Base-by-base conservation (phyloP, 148 eudicot species). In the Arctostaphylos glauca region DNA sequence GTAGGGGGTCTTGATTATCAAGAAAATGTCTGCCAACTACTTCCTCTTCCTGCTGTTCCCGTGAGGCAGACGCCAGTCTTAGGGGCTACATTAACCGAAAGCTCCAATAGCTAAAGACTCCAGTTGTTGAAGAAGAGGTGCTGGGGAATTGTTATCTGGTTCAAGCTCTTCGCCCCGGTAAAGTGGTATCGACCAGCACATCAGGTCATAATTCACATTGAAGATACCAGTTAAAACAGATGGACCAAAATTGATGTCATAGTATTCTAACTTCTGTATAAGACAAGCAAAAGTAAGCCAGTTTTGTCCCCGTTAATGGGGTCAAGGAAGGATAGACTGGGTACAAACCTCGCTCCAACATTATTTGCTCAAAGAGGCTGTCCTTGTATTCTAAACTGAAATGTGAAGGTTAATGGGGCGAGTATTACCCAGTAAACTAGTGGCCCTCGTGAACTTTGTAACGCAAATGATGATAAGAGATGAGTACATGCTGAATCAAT, bases 41-140 rank as follows among this genome's bases (percentile, higher is more conserved):
- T 55, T 55, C 19, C 60, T 55, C 60, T 55, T 53, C 56, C 56
- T 15, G 60, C 60, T 55, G 60, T 55, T 6, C 19, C 19, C 4
- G 19, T 55, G 60, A 16, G 60, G 60, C n/a, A 55, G 60, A 15
- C 60, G n/a, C 60, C n/a, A 16, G 60, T 55, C n/a, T 55, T 55
- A 16, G 19, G 60, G 60, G 19, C 60, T 55, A 6, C 2, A 2
- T 55, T 3, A 55, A 16, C 60, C 6, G 19, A 55, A 55, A 3
- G 89, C 77, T 50, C 89, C 87, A n/a, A n/a, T n/a, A n/a, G n/a
- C n/a, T n/a, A 80, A 82, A 82, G 18, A 85, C 62, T 58, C n/a
- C n/a, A n/a, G n/a, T n/a, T n/a, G n/a, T n/a, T n/a, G n/a, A n/a
- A n/a, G n/a, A n/a, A n/a, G n/a, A n/a, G n/a, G n/a, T n/a, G n/a